A percentile compares a stretch with the other conserved stretches of the same genome.
Evolutionary conservation across 2,329 filamentous ascomycete species (phyloP).

Genomic region (Nectriaceae sp.): DNA sequence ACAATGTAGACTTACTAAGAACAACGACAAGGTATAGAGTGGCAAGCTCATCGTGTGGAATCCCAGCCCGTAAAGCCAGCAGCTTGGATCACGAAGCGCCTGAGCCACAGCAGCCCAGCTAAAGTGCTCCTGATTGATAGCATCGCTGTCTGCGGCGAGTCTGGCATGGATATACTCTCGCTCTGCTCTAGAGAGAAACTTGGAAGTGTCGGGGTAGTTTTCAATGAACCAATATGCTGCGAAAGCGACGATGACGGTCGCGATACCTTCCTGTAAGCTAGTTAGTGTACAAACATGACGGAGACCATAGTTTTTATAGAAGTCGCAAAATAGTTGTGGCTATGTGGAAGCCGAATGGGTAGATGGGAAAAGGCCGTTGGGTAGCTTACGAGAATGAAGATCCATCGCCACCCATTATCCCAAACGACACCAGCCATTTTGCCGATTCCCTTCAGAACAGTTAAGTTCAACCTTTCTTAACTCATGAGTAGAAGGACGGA

Average conservation of each 20-base stretch:
- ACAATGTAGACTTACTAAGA: no score
- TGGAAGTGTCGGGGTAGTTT: constrained; percentile 63
- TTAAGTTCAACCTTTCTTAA: no score
- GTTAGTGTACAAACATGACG: no score
- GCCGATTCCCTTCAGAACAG: constrained; percentile 58
- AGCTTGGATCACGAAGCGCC: constrained; percentile 68
- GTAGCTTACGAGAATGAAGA: constrained; percentile 64
- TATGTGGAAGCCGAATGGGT: no score
- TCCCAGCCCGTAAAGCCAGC: constrained; percentile 70
- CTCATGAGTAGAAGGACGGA: background rate
- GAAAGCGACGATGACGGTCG: constrained; percentile 53
- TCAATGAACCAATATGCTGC: constrained; percentile 62
- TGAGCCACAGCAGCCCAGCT: constrained; percentile 65
- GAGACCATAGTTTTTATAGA: no score
- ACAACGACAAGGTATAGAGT: constrained; percentile 57
- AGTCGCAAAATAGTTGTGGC: no score
- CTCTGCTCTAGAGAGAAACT: constrained; percentile 57
- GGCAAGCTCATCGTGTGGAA: constrained; percentile 74
- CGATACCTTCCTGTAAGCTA: constrained; percentile 55
- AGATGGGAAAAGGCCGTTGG: no score
- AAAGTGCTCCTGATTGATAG: constrained; percentile 68
- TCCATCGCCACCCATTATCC: constrained; percentile 58
- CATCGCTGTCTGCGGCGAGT: constrained; percentile 68
- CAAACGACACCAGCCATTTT: constrained; percentile 55
- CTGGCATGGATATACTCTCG: constrained; percentile 61